Conservation (phyloP, 2,329 filamentous ascomycete species). For the Cladosporium oxysporum region DNA sequence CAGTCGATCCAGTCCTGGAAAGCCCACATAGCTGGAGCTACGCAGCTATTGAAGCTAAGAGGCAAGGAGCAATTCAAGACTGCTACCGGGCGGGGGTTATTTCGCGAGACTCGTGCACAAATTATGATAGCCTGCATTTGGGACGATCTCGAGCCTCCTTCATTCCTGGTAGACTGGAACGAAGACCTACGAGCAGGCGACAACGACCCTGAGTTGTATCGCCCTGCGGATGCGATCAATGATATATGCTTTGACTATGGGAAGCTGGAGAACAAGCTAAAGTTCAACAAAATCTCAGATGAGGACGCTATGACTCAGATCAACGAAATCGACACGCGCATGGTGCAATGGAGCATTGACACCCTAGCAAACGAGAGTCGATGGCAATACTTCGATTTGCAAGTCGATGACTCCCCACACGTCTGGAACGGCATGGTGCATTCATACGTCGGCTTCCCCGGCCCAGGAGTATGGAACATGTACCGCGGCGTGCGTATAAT, state of each 20-base stretch:
- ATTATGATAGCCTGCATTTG: conserved; percentile 34
- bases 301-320: conserved; percentile 27
- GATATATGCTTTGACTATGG: conserved; percentile 33
- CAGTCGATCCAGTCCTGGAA: conserved; percentile 41
- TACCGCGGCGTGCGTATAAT: conserved; percentile 35
- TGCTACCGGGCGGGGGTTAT: conserved; percentile 29
- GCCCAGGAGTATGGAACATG: conserved; percentile 32
- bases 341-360: conserved; percentile 34
- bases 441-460: conserved; percentile 26
- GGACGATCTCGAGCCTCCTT: conserved; percentile 34
- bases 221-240: conserved; percentile 30
- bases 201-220: conserved; percentile 18
- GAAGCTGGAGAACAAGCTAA: conserved; percentile 26
- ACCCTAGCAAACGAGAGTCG: conserved; percentile 21
- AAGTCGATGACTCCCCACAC: conserved; percentile 33
- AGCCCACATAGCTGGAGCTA: conserved; percentile 41
- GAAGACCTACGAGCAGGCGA: conserved; percentile 26
- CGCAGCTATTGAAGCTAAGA: conserved; percentile 38
- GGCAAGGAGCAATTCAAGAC: conserved; percentile 35
- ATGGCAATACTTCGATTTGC: conserved; percentile 32
- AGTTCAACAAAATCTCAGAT: conserved; percentile 24
- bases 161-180: conserved; percentile 34
- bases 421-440: conserved; percentile 36
- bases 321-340: conserved; percentile 30
- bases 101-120: conserved; percentile 33